Evolutionary conservation across 2,329 filamentous ascomycete species (phyloP).

Genomic region (Xylariaceae sp.): DNA sequence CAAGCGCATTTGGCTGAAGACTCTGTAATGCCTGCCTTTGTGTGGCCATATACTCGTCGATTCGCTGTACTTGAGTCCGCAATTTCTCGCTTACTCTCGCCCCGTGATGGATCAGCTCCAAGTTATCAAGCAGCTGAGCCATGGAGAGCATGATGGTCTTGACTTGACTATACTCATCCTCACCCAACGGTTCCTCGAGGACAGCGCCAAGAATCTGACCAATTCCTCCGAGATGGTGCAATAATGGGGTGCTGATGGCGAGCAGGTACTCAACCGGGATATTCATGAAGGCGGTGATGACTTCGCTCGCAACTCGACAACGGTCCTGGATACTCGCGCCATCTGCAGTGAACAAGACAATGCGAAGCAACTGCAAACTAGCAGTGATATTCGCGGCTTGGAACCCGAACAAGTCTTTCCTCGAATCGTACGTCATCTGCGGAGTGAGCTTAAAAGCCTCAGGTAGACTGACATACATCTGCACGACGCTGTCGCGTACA

Average conservation of each 20-base stretch:
- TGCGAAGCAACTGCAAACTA: conserved; percentile 6
- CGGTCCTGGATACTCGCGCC: conserved; percentile 7
- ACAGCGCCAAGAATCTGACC: conserved; percentile 7
- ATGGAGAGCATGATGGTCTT: conserved; percentile 9
- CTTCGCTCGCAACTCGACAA: conserved; percentile 9
- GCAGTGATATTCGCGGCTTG: conserved; percentile 9
- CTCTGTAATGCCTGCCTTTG: conserved; percentile 1
- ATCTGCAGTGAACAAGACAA: conserved; percentile 6
- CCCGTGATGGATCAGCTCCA: conserved; percentile 4
- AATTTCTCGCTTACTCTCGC: conserved; percentile 7
- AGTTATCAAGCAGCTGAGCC: conserved; percentile 7
- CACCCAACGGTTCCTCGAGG: conserved; percentile 5
- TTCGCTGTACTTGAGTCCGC: conserved; percentile 5
- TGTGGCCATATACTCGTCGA: conserved; percentile 6
- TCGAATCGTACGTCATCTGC: conserved; percentile 7
- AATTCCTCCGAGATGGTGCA: conserved; percentile 9
- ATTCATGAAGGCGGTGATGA: conserved; percentile 5
- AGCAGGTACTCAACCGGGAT: conserved; percentile 7
- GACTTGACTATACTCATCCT: conserved; percentile 8
- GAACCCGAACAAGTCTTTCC: conserved; percentile 9
- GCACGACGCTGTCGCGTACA: neutral
- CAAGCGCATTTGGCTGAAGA: neutral
- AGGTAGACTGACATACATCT: conserved; percentile 7
- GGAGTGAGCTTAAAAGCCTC: conserved; percentile 4
- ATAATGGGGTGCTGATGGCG: conserved; percentile 8